These are phyloP conservation scores for Peronospora farinosa DNA, from an alignment of 352 stramenopile genomes.

Conservation along the genomic window DNA sequence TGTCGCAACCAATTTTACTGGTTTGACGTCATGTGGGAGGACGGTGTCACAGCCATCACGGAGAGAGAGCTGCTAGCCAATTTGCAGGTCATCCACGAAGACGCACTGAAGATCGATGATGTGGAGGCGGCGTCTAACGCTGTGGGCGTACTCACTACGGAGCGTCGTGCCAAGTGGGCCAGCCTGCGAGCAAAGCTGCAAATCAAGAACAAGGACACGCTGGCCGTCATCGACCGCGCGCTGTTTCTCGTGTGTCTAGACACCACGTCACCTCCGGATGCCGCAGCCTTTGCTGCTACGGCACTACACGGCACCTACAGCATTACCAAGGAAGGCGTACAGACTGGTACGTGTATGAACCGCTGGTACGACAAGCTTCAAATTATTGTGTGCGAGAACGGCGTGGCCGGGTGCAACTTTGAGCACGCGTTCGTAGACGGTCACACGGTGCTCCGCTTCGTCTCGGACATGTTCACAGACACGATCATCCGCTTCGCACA, in stretches of 20 bases:
- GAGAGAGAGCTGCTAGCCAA: slow-evolving; percentile 89
- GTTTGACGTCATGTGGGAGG: slow-evolving; percentile 89
- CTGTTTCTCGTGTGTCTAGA: slow-evolving; percentile 94
- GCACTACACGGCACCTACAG: slow-evolving; percentile 91
- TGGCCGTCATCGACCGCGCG: slow-evolving; percentile 86
- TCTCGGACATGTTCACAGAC: slow-evolving; percentile 88
- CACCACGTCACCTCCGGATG: slow-evolving; percentile 80
- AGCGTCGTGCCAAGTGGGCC: slow-evolving; percentile 89
- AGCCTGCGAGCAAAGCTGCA: slow-evolving; percentile 76
- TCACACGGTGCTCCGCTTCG: slow-evolving; percentile 91
- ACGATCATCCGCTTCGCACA: slow-evolving; percentile 91
- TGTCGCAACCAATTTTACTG: slow-evolving; percentile 94
- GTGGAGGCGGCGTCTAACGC: slow-evolving; percentile 55
- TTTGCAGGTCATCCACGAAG: slow-evolving; percentile 84
- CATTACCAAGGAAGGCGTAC: slow-evolving; percentile 59
- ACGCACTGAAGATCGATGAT: slow-evolving; percentile 63
- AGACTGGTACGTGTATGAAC: slow-evolving; percentile 92
- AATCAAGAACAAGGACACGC: slow-evolving; percentile 69
- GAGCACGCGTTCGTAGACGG: slow-evolving; percentile 96
- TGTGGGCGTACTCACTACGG: slow-evolving; percentile 89
- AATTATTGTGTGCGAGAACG: slow-evolving; percentile 92
- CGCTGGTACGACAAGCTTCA: slow-evolving; percentile 97
- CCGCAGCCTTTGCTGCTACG: slow-evolving; percentile 67
- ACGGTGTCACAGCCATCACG: slow-evolving; percentile 82
- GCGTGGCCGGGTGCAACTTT: slow-evolving; percentile 94